Percentiles rank a stretch among this genome's conserved stretches.
These are phyloP conservation scores for Colletotrichum sp. DNA, from an alignment of 2,329 filamentous ascomycete genomes.

Conservation along the genomic window DNA sequence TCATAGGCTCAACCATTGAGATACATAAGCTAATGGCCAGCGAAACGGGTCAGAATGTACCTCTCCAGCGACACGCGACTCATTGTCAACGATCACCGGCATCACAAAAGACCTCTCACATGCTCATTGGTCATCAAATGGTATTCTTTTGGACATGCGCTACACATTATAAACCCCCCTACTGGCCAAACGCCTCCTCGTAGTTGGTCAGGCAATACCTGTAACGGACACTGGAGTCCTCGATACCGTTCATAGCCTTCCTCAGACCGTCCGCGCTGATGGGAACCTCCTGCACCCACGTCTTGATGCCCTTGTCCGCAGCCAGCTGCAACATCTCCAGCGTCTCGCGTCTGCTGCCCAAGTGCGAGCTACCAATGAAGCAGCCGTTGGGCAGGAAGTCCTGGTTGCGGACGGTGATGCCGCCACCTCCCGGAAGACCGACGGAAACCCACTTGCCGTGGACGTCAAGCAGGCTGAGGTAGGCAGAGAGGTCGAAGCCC, in stretches of 20 bases:
- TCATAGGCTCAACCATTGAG: too few species aligned
- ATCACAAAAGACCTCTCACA: too few species aligned
- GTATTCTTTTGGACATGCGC: neutral
- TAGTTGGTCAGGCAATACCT: slow-evolving; percentile 77
- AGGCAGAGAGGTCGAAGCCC: slow-evolving; percentile 71
- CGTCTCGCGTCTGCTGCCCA: slow-evolving; percentile 74
- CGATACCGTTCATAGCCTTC: slow-evolving; percentile 70
- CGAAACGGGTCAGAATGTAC: too few species aligned
- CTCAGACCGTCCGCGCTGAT: slow-evolving; percentile 75
- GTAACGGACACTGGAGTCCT: slow-evolving; percentile 75
- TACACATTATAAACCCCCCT: neutral
- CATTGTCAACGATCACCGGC: too few species aligned
- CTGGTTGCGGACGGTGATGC: slow-evolving; percentile 74
- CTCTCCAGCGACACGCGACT: too few species aligned
- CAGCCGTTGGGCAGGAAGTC: slow-evolving; percentile 77
- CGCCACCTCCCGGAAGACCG: slow-evolving; percentile 78
- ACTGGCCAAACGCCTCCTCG: slow-evolving; percentile 69
- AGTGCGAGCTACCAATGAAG: slow-evolving; percentile 73
- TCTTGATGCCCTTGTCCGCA: slow-evolving; percentile 70
- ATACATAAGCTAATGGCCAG: too few species aligned
- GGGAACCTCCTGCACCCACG: slow-evolving; percentile 75
- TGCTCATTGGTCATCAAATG: neutral
- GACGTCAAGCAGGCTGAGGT: slow-evolving; percentile 81
- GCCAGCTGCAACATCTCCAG: slow-evolving; percentile 75
- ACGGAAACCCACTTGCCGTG: slow-evolving; percentile 83